Conservation (phyloP, 2,329 filamentous ascomycete species). For the Incumbomyces delicatus region DNA sequence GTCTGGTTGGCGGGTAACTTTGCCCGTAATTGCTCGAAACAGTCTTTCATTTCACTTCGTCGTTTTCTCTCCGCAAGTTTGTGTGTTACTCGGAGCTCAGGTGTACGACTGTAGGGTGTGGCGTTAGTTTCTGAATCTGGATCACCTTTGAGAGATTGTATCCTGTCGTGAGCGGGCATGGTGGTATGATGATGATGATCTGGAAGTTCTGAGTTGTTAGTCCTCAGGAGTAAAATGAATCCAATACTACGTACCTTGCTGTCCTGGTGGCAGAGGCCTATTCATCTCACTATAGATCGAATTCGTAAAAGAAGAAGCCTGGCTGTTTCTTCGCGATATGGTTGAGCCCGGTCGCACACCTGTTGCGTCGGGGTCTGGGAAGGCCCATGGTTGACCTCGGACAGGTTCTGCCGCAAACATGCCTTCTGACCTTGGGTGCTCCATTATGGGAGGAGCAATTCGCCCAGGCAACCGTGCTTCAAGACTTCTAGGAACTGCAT, state of each 20-base stretch:
- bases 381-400: slow-evolving; percentile 41
- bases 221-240: not conserved
- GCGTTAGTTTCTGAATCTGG: slow-evolving; percentile 31
- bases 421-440: slow-evolving; percentile 40
- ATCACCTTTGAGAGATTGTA: slow-evolving; percentile 38
- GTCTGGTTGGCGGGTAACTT: slow-evolving; percentile 37
- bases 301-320: slow-evolving; percentile 26
- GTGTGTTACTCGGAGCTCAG: slow-evolving; percentile 40
- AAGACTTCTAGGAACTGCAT: slow-evolving; percentile 23
- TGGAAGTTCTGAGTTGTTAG: slow-evolving; percentile 27
- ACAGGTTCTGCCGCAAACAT: slow-evolving; percentile 42
- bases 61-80: slow-evolving; percentile 43
- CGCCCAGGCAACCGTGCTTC: slow-evolving; percentile 35
- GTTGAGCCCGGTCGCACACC: slow-evolving; percentile 15
- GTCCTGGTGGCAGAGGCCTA: slow-evolving; percentile 35
- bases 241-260: slow-evolving; percentile 32
- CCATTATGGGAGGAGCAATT: slow-evolving; percentile 39
- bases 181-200: slow-evolving; percentile 8
- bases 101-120: slow-evolving; percentile 41
- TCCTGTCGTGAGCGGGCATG: slow-evolving; percentile 35
- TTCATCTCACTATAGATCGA: slow-evolving; percentile 48
- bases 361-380: slow-evolving; percentile 38
- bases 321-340: not conserved
- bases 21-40: slow-evolving; percentile 37
- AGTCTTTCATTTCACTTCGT: slow-evolving; percentile 44